Percentiles rank a stretch among this genome's conserved stretches.
These are phyloP conservation scores for Aspergillus flavus DNA, from an alignment of 2,329 filamentous ascomycete species.

Conservation along the genomic window DNA sequence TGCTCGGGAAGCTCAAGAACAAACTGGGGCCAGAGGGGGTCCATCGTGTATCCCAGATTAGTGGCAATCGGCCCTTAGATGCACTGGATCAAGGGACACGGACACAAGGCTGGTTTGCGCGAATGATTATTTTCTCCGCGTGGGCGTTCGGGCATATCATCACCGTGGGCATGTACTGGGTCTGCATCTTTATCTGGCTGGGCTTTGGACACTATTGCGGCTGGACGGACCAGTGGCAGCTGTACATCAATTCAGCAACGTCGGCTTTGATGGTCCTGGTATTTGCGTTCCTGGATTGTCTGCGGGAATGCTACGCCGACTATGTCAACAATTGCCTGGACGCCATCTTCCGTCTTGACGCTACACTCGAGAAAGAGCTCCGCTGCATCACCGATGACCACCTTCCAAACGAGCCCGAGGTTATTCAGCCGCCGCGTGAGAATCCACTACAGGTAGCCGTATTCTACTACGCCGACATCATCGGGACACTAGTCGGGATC, in stretches of 20 bases:
- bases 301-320: slow-evolving; percentile 23
- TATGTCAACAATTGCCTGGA: slow-evolving; percentile 20
- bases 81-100: neutral
- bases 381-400: slow-evolving; percentile 20
- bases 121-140: slow-evolving; percentile 3
- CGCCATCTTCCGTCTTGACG: slow-evolving; percentile 24
- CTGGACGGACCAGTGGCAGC: slow-evolving; percentile 23
- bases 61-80: neutral
- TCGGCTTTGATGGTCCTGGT: slow-evolving; percentile 48
- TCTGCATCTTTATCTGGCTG: slow-evolving; percentile 23
- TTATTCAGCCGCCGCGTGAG: slow-evolving; percentile 36
- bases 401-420: slow-evolving; percentile 36
- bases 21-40: neutral
- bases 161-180: slow-evolving; percentile 20
- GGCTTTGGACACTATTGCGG: slow-evolving; percentile 18
- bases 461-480: slow-evolving; percentile 43
- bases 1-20: slow-evolving; percentile 17
- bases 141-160: slow-evolving; percentile 18
- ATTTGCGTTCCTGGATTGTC: slow-evolving; percentile 27
- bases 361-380: slow-evolving; percentile 19
- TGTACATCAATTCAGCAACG: slow-evolving; percentile 13
- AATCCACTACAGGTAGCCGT: slow-evolving; percentile 40
- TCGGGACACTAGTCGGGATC: slow-evolving; percentile 47
- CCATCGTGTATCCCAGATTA: neutral
- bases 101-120: neutral